Evolutionary conservation across 306 rosid species (phyloP), one percentile per base, ranked within the genome.

Genomic region (Corylus heterophylla): DNA sequence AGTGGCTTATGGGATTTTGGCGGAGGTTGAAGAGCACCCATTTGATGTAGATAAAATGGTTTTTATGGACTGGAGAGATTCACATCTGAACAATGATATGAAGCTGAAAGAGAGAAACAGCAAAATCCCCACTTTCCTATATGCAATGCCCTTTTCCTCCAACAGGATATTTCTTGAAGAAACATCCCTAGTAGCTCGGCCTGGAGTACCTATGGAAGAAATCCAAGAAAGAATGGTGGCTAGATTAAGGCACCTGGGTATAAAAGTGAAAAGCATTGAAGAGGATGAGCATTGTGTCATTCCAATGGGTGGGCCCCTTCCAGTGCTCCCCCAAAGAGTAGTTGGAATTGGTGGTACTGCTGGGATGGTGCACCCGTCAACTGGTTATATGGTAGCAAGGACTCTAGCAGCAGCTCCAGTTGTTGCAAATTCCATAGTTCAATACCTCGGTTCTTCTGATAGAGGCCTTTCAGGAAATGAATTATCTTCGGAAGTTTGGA

Each of bases 261-360:
- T 95, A 61, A 91, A 84, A 75, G 97, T 93, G 77, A 91, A 88
- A 80, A 95, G 96, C 90, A 93, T 95, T 49, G 99, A 95, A 86
- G 99, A 93, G 80, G 99, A 95, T 67, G 99, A 95, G 83, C 94
- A 85, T 44, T 95, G 99, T 83, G 90, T 95, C 67, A 95, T 93
- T 88, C 99, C 97, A 14, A 95, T 95, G 99, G 99, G 99, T 7
- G 98, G 99, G 7, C 97, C 96, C 22, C 96, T 95, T 16, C 99
- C 97, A 0, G 90, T 95, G 86, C 96, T 95, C 16, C 97, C 99
- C 17, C 98, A 95, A 77, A 88, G 99, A 82, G 97, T 95, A 48
- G 89, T 93, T 74, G 98, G 99, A 79, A 90, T 95, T n/a, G 99
- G 99, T 1, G 99, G 99, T 29, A 93, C 99, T 4, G 99, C 99